A percentile compares a stretch with the other conserved stretches of the same genome.
phyloP scores from a whole-genome alignment of 1,139 yeast species.

The Kurtzmaniella quercitrusa region DNA sequence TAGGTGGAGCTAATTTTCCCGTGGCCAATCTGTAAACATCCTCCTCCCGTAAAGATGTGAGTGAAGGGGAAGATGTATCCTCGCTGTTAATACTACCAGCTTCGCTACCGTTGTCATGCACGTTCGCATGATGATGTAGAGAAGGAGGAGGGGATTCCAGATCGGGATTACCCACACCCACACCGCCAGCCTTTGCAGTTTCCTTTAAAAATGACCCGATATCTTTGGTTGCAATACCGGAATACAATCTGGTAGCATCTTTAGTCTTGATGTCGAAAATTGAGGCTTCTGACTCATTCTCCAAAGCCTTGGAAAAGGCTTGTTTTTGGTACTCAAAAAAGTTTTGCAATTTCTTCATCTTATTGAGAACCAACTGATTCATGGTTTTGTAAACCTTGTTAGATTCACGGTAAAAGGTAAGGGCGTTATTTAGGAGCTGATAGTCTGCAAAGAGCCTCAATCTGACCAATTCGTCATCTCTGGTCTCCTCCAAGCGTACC shows the following conservation, averaged over 20 bases:
- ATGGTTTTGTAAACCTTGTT: slow-evolving; percentile 33
- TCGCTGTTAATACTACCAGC: not conserved
- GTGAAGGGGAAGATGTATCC: not conserved
- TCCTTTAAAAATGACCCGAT: slow-evolving; percentile 6
- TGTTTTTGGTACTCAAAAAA: slow-evolving; percentile 38
- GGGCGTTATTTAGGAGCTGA: slow-evolving; percentile 30
- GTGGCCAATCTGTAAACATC: not conserved
- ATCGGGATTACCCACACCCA: not conserved
- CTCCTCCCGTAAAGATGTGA: not conserved
- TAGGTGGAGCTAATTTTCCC: slow-evolving; percentile 1
- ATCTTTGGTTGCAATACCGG: slow-evolving; percentile 28
- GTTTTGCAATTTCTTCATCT: slow-evolving; percentile 36
- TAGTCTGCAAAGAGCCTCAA: slow-evolving; percentile 32
- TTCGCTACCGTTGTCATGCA: not conserved
- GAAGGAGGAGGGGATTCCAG: not conserved
- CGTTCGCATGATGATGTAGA: too few species aligned
- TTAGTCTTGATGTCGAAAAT: slow-evolving; percentile 30
- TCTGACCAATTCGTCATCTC: slow-evolving; percentile 36
- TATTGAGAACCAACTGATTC: slow-evolving; percentile 28
- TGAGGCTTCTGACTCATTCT: slow-evolving; percentile 20
- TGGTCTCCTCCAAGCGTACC: slow-evolving; percentile 14
- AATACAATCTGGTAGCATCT: slow-evolving; percentile 33
- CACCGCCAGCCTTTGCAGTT: not conserved
- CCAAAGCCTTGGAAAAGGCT: slow-evolving; percentile 20
- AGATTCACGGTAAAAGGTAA: slow-evolving; percentile 36